Evolutionary conservation across 768 basidiomycete species (phyloP).

Genomic region (Erythrobasidium yunnanense): DNA sequence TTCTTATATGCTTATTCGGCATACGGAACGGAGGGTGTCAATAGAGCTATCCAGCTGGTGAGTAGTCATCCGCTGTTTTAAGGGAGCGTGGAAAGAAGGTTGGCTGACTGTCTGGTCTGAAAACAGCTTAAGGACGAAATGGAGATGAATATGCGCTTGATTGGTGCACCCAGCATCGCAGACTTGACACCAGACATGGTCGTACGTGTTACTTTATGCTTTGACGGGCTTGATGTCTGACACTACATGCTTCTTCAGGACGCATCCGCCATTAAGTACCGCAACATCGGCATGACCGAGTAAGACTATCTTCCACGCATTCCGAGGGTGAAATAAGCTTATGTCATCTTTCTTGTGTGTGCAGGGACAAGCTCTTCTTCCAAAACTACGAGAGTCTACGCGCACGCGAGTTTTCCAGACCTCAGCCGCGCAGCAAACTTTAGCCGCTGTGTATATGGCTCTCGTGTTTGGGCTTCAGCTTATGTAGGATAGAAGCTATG

Average conservation of each 20-base stretch:
- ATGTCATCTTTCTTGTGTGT: too few relatives aligned
- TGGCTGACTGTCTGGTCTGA: conserved; percentile 32
- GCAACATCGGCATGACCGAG: not conserved
- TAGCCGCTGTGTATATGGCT: not conserved
- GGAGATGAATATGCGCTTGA: conserved; percentile 89
- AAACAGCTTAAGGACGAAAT: conserved; percentile 65
- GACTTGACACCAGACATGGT: conserved; percentile 85
- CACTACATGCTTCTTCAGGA: too few relatives aligned
- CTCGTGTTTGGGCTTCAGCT: not conserved
- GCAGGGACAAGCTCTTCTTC: conserved; percentile 16
- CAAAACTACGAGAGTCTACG: conserved; percentile 17
- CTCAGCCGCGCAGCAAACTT: not conserved
- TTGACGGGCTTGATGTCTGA: too few relatives aligned
- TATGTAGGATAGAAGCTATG: too few relatives aligned
- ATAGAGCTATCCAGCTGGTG: conserved; percentile 67
- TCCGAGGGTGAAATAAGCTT: too few relatives aligned
- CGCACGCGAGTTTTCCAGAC: conserved; percentile 4
- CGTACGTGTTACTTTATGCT: too few relatives aligned
- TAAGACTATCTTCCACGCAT: not conserved
- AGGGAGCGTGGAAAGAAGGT: too few relatives aligned
- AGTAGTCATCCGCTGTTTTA: conserved; percentile 51
- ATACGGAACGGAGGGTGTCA: conserved; percentile 79
- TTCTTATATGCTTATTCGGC: conserved; percentile 80
- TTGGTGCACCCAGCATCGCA: conserved; percentile 68
- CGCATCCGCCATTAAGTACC: conserved; percentile 39